phyloP scores from a whole-genome alignment of 768 basidiomycete genomes.

The Dioszegia hungarica region DNA sequence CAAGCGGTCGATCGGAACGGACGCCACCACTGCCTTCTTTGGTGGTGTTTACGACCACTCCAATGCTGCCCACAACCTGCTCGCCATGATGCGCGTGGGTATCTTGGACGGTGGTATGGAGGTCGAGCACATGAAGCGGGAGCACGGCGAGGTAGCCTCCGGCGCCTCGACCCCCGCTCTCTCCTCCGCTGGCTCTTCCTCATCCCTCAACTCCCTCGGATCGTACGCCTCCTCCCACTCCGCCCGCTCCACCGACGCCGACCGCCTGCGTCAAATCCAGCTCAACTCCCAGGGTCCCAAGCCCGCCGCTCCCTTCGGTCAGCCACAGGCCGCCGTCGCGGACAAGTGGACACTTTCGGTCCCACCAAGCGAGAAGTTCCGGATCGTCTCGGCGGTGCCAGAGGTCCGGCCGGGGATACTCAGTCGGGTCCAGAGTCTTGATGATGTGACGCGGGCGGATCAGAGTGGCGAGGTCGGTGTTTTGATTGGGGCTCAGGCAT shows the following conservation, averaged over 20 bases:
- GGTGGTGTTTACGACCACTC: conserved; percentile 86
- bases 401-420: conserved; percentile 39
- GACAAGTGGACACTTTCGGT: conserved; percentile 51
- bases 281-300: conserved; percentile 38
- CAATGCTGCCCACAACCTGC: conserved; percentile 77
- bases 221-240: conserved; percentile 6
- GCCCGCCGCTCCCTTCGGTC: conserved; percentile 49
- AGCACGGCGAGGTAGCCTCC: conserved; percentile 23
- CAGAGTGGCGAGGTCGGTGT: conserved; percentile 31
- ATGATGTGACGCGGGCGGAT: conserved; percentile 33
- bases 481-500: conserved; percentile 20
- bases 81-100: conserved; percentile 74
- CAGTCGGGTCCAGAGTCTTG: conserved; percentile 16
- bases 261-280: conserved; percentile 19
- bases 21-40: conserved; percentile 90
- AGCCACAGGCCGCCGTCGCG: conserved; percentile 54
- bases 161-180: conserved; percentile 19
- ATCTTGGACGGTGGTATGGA: conserved; percentile 64
- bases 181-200: conserved; percentile 24
- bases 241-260: conserved; percentile 4
- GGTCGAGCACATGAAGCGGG: conserved; percentile 50
- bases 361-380: conserved; percentile 68
- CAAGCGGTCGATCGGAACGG: conserved; percentile 78
- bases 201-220: conserved; percentile 17
- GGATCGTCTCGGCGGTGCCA: conserved; percentile 54